Conservation (phyloP, 202 grass and related monocot genomes). For the Musa balbisiana region DNA sequence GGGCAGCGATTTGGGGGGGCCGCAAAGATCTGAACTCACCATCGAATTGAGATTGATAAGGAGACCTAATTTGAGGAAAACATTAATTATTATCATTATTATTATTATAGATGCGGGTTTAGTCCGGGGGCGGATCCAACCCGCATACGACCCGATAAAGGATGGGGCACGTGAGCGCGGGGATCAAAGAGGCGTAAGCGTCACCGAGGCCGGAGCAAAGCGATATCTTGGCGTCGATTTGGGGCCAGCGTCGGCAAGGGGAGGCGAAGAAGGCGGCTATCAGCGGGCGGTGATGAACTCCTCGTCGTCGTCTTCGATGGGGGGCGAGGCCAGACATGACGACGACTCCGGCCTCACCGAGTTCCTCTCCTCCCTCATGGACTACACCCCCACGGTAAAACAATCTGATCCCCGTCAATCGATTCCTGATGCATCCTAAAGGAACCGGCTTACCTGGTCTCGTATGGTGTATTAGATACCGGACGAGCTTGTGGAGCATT, state of each 20-base stretch:
- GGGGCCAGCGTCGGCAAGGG: background rate
- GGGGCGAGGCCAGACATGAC: conserved; percentile 59
- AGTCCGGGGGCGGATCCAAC: too few relatives aligned
- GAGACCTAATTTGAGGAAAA: too few relatives aligned
- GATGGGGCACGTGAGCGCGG: too few relatives aligned
- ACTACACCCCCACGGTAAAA: conserved; percentile 77
- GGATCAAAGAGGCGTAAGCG: too few relatives aligned
- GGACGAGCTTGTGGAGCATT: conserved; percentile 96
- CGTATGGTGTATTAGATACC: conserved; percentile 50
- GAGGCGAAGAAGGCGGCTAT: background rate
- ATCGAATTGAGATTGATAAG: too few relatives aligned
- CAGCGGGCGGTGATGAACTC: background rate
- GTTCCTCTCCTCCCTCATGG: conserved; percentile 97
- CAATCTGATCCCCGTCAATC: background rate
- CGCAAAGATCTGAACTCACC: too few relatives aligned
- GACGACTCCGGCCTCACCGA: conserved; percentile 74
- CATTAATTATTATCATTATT: too few relatives aligned
- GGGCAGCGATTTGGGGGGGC: too few relatives aligned
- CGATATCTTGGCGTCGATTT: background rate
- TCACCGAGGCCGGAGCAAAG: background rate
- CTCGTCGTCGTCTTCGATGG: conserved; percentile 2
- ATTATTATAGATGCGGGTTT: too few relatives aligned
- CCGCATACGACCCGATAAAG: too few relatives aligned
- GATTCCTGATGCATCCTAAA: background rate
- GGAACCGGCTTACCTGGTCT: background rate